Evolutionary conservation across 441 rosid species (phyloP).

Genomic region (Isatis lusitanica): DNA sequence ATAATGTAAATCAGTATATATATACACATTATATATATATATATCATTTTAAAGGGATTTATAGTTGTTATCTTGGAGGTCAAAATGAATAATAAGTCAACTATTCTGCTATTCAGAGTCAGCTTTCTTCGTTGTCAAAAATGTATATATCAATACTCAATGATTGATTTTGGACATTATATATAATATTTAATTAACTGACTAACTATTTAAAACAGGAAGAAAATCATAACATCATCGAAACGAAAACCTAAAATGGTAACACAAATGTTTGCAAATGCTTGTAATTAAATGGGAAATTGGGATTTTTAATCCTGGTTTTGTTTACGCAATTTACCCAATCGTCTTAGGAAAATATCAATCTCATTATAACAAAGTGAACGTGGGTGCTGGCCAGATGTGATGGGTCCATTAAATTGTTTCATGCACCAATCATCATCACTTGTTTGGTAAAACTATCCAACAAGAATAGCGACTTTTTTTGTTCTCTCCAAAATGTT

Average conservation of each 20-base stretch:
- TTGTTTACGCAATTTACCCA: conserved; percentile 5
- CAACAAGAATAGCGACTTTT: not conserved
- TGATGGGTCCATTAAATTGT: conserved; percentile 25
- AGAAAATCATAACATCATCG: not conserved
- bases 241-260: not conserved
- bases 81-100: conserved; percentile 11
- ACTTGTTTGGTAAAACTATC: conserved; percentile 14
- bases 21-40: not conserved
- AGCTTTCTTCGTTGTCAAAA: not conserved
- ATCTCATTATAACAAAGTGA: conserved; percentile 13
- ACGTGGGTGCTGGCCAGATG: conserved; percentile 15
- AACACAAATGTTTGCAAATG: not conserved
- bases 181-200: not conserved
- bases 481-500: not conserved
- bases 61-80: not conserved
- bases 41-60: not conserved
- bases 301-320: not conserved
- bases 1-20: no score
- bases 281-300: not conserved
- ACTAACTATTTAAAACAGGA: not conserved
- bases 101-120: not conserved
- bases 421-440: conserved; percentile 3
- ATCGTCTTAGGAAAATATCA: conserved; percentile 7
- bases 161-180: conserved; percentile 14
- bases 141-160: conserved; percentile 3